phyloP scores from a whole-genome alignment of 2,329 filamentous ascomycete species.

The Albophoma yamanashiensis region DNA sequence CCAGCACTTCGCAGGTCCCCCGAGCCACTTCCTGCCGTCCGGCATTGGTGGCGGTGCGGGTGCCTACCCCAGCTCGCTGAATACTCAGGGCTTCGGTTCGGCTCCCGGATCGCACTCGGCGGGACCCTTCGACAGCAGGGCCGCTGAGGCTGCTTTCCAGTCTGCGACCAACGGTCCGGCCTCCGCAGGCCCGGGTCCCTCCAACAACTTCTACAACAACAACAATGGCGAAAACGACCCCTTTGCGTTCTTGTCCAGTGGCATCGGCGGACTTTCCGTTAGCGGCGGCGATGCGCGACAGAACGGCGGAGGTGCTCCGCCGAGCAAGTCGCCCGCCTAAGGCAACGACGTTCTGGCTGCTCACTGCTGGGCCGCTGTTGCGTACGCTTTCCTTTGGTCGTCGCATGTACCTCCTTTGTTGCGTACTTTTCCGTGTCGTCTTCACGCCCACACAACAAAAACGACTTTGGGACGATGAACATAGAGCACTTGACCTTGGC shows the following conservation, averaged over 20 bases:
- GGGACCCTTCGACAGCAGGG: conserved; percentile 84
- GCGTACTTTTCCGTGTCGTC: conserved; percentile 14
- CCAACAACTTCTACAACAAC: conserved; percentile 42
- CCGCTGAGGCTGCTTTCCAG: conserved; percentile 89
- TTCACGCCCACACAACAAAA: conserved; percentile 10
- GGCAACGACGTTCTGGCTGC: background rate
- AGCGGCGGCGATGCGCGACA: conserved; percentile 53
- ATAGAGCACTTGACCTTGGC: conserved; percentile 35
- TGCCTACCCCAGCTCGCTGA: conserved; percentile 65
- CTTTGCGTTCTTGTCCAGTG: conserved; percentile 68
- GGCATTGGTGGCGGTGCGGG: conserved; percentile 65
- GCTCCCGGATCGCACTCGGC: conserved; percentile 71
- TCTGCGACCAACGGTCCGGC: conserved; percentile 73
- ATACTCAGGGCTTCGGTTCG: conserved; percentile 64
- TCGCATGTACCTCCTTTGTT: conserved; percentile 11
- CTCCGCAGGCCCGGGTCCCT: conserved; percentile 63
- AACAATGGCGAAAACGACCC: conserved; percentile 64
- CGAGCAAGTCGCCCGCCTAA: conserved; percentile 51
- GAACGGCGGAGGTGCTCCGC: conserved; percentile 46
- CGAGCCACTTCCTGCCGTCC: conserved; percentile 83
- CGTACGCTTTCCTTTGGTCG: conserved; percentile 15
- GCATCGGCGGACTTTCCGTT: conserved; percentile 63
- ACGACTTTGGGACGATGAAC: conserved; percentile 31
- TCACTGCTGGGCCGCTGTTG: conserved; percentile 10
- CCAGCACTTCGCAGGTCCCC: conserved; percentile 79